phyloP scores from a whole-genome alignment of 2,329 filamentous ascomycete species.

The Nannizziopsis arthrosporioides region DNA sequence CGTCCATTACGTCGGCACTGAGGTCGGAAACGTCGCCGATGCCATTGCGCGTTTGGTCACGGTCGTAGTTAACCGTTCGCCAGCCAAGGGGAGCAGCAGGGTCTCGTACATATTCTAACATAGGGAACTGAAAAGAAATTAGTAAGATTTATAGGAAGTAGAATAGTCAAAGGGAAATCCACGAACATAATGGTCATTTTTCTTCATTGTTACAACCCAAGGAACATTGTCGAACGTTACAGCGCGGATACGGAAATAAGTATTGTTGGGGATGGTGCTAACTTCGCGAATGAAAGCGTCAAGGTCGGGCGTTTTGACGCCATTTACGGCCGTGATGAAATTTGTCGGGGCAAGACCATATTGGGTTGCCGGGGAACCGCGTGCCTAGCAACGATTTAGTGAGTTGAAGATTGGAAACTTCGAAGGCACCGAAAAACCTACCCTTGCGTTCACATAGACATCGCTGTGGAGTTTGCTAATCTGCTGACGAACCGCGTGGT shows the following conservation, averaged over 20 bases:
- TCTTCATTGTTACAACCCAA: constrained; percentile 99
- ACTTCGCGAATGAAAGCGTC: constrained; percentile 70
- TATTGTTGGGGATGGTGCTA: constrained; percentile 84
- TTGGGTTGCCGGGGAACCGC: constrained; percentile 74
- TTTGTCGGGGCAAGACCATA: constrained; percentile 92
- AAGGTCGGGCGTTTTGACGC: constrained; percentile 69
- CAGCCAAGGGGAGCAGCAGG: constrained; percentile 42
- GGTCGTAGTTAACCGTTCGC: constrained; percentile 46
- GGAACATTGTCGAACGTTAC: constrained; percentile 97
- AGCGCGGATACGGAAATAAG: constrained; percentile 93
- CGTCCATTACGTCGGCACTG: constrained; percentile 39
- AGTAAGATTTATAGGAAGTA: background rate
- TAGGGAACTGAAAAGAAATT: constrained; percentile 43
- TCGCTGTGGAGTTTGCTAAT: constrained; percentile 94
- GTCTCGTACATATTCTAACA: constrained; percentile 54
- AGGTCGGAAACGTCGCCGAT: constrained; percentile 32
- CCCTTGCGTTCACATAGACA: constrained; percentile 81
- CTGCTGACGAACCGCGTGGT: constrained; percentile 92
- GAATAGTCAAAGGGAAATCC: background rate
- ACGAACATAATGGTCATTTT: constrained; percentile 84
- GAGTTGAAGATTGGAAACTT: background rate
- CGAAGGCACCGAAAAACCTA: constrained; percentile 19
- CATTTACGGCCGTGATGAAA: constrained; percentile 94
- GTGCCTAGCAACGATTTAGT: constrained; percentile 36
- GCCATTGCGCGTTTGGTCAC: constrained; percentile 28